Percentiles rank a stretch among this genome's conserved stretches.
Conservation (phyloP, 2,329 filamentous ascomycete species). For the Fusarium cyanostomum region DNA sequence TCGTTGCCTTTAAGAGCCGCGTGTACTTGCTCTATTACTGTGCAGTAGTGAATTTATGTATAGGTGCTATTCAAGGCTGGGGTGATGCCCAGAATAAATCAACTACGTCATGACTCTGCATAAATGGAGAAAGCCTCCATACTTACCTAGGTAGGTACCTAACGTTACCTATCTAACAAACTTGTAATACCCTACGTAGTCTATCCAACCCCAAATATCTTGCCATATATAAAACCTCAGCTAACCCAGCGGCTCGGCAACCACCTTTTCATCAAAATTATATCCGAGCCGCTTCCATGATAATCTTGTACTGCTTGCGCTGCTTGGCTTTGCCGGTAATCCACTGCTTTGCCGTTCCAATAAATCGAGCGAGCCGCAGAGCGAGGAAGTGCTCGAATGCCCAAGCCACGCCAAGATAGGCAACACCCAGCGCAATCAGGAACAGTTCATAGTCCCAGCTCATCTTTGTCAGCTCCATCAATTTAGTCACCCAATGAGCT, state of each 20-base stretch:
- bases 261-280: background rate
- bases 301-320: slow-evolving; percentile 87
- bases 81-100: slow-evolving; percentile 6
- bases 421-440: slow-evolving; percentile 73
- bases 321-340: slow-evolving; percentile 73
- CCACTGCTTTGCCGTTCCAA: slow-evolving; percentile 70
- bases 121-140: background rate
- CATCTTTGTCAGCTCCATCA: slow-evolving; percentile 90
- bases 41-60: background rate
- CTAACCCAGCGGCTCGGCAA: background rate
- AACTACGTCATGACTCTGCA: background rate
- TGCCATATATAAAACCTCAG: background rate
- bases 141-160: no score
- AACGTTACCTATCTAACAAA: no score
- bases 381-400: slow-evolving; percentile 77
- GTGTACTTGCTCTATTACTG: background rate
- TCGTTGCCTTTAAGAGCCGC: background rate
- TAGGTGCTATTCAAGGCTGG: background rate
- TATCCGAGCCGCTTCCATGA: slow-evolving; percentile 65
- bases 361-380: slow-evolving; percentile 69
- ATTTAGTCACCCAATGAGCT: slow-evolving; percentile 69
- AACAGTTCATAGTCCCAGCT: slow-evolving; percentile 76
- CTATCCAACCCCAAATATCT: background rate
- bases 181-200: background rate
- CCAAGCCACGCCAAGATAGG: slow-evolving; percentile 76